phyloP scores from a whole-genome alignment of 202 grass and related monocot genomes.

The Zoysia matrella region DNA sequence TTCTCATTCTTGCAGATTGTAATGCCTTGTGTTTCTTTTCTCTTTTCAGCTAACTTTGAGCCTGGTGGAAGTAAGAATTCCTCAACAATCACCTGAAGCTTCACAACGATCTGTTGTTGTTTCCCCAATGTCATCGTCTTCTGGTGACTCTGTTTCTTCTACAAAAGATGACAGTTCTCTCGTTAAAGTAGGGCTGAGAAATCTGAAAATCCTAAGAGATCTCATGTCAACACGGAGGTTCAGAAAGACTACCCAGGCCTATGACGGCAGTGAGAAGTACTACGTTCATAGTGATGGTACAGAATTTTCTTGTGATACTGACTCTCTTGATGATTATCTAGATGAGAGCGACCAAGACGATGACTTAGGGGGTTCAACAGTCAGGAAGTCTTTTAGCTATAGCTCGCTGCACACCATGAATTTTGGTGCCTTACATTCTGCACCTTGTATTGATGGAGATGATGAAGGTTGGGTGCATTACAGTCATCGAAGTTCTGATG shows the following conservation, averaged over 20 bases:
- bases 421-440: constrained; percentile 57
- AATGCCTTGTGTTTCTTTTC: no score
- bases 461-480: constrained; percentile 90
- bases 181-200: constrained; percentile 84
- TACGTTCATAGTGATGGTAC: constrained; percentile 73
- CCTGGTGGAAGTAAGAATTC: constrained; percentile 51
- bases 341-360: constrained; percentile 61
- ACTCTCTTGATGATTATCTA: constrained; percentile 78
- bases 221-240: constrained; percentile 69
- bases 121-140: constrained; percentile 57
- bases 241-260: constrained; percentile 66
- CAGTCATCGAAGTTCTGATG: constrained; percentile 80
- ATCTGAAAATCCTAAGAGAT: constrained; percentile 81
- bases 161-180: constrained; percentile 85
- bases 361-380: constrained; percentile 48
- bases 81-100: constrained; percentile 57
- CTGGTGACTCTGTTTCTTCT: constrained; percentile 57
- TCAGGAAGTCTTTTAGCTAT: constrained; percentile 96
- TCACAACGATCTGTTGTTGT: constrained; percentile 46
- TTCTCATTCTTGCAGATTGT: no score
- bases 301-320: constrained; percentile 73
- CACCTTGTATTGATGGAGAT: constrained; percentile 65
- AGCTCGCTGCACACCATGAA: constrained; percentile 82
- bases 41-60: constrained; percentile 55
- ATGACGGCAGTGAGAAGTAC: constrained; percentile 70